Conservation (phyloP, 2,329 filamentous ascomycete genomes). For the Alternaria metachromatica region DNA sequence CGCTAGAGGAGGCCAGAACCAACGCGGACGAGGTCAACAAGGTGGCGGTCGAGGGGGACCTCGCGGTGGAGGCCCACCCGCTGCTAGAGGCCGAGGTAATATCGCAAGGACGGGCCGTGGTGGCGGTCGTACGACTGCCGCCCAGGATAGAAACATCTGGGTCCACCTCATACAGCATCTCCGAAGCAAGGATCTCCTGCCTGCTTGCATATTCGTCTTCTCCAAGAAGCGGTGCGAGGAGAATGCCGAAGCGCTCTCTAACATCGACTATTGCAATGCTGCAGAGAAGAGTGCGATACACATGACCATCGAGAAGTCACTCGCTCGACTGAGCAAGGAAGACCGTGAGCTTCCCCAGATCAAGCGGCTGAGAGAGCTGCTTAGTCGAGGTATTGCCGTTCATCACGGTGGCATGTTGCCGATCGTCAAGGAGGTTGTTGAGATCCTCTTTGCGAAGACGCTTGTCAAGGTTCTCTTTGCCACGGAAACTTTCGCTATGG, state of each 20-base stretch:
- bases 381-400: constrained; percentile 89
- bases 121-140: constrained; percentile 84
- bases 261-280: constrained; percentile 92
- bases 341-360: constrained; percentile 93
- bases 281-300: constrained; percentile 95
- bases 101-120: constrained; percentile 88
- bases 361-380: constrained; percentile 80
- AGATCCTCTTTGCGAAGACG: constrained; percentile 93
- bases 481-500: constrained; percentile 99
- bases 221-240: constrained; percentile 98
- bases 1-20: constrained; percentile 59
- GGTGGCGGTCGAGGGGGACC: constrained; percentile 56
- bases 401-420: constrained; percentile 94
- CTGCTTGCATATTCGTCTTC: constrained; percentile 97
- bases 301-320: constrained; percentile 95
- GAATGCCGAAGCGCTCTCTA: constrained; percentile 92
- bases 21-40: constrained; percentile 57
- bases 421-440: constrained; percentile 97
- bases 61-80: constrained; percentile 62
- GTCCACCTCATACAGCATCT: constrained; percentile 93
- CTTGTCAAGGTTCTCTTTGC: constrained; percentile 97
- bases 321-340: constrained; percentile 88
- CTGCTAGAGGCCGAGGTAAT: constrained; percentile 72
- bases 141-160: constrained; percentile 96
- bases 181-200: constrained; percentile 83